phyloP scores from a whole-genome alignment of 108 stramenopile genomes.

The Nannochloropsis salina region DNA sequence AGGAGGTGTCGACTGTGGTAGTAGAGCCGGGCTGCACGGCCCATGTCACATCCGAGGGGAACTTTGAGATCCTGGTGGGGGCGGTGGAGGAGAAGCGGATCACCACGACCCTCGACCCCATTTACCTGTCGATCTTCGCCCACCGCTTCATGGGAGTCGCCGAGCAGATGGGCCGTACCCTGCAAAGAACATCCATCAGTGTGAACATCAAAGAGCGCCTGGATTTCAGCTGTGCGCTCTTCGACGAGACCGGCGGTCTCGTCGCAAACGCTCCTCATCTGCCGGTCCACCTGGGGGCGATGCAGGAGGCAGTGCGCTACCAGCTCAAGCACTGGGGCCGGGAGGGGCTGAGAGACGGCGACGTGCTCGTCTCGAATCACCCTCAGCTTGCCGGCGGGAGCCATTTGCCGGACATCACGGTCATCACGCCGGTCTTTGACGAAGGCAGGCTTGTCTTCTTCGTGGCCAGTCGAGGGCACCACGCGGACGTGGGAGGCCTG shows the following conservation, averaged over 20 bases:
- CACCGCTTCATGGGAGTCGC: constrained; percentile 95
- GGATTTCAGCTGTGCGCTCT: constrained; percentile 92
- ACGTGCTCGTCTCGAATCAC: constrained; percentile 94
- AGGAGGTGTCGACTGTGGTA: constrained; percentile 85
- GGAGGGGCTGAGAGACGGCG: constrained; percentile 80
- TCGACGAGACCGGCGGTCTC: constrained; percentile 83
- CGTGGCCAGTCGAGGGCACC: constrained; percentile 92
- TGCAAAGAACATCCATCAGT: constrained; percentile 77
- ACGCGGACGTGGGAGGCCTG: constrained; percentile 92
- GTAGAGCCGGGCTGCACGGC: constrained; percentile 83
- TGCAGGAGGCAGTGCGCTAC: constrained; percentile 77
- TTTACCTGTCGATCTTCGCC: constrained; percentile 46
- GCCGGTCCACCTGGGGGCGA: constrained; percentile 96
- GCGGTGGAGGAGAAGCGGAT: constrained; percentile 25
- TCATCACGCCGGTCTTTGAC: constrained; percentile 91
- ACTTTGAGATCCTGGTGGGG: constrained; percentile 74
- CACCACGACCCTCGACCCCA: constrained; percentile 23
- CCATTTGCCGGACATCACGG: constrained; percentile 93
- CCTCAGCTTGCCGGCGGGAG: constrained; percentile 89
- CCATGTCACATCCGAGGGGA: constrained; percentile 74
- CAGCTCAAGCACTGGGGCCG: constrained; percentile 78
- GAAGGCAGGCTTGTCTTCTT: constrained; percentile 73
- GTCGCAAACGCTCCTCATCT: constrained; percentile 99
- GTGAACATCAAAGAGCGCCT: constrained; percentile 99
- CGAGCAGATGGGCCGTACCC: constrained; percentile 96